phyloP scores from a whole-genome alignment of 169 alveolate species.

The Blepharisma undulans region DNA sequence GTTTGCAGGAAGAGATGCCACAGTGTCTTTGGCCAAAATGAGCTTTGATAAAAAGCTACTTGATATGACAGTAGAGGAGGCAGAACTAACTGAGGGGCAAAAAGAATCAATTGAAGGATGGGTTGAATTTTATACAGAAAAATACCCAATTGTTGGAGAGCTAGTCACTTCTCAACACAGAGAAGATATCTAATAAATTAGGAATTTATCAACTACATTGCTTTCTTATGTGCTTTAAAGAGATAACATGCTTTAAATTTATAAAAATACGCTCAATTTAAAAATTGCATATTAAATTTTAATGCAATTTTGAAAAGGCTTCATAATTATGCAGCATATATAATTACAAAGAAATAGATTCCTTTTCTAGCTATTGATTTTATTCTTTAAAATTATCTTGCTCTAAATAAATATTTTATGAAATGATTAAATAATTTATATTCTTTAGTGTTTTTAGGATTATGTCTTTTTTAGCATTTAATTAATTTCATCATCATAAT shows the following conservation, averaged over 20 bases:
- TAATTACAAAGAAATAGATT: too few species aligned
- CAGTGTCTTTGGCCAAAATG: conserved; percentile 62
- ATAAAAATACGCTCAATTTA: too few species aligned
- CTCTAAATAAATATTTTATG: too few species aligned
- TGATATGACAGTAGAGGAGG: conserved; percentile 30
- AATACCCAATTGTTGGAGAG: conserved; percentile 36
- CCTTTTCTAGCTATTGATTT: too few species aligned
- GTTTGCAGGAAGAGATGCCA: conserved; percentile 72
- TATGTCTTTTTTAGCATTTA: not conserved
- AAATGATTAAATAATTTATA: too few species aligned
- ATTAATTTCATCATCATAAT: not conserved
- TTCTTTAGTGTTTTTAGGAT: too few species aligned
- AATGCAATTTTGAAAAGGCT: too few species aligned
- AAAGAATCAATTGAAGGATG: conserved; percentile 3
- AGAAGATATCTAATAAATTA: not conserved
- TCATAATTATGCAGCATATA: too few species aligned
- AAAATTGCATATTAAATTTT: too few species aligned
- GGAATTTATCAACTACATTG: not conserved
- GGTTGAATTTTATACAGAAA: conserved; percentile 26
- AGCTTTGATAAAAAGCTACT: conserved; percentile 43
- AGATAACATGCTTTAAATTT: too few species aligned
- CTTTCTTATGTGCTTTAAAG: not conserved
- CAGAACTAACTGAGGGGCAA: not conserved
- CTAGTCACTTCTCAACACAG: not conserved
- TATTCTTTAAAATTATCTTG: too few species aligned